Percentiles rank a stretch among this genome's conserved stretches.
phyloP scores from a whole-genome alignment of 331 rosid species.

The Malus hybrid region DNA sequence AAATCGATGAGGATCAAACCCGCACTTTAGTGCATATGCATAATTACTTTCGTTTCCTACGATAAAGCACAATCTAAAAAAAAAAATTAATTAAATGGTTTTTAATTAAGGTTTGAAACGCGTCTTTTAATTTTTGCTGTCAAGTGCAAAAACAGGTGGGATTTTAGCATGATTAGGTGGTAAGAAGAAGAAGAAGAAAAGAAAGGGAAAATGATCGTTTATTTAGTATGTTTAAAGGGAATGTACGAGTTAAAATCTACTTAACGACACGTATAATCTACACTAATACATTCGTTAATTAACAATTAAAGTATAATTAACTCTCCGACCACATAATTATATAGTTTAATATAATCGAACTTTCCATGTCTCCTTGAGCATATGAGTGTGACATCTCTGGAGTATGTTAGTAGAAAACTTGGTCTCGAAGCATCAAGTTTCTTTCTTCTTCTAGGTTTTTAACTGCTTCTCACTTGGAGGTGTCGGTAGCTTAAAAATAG shows the following conservation, averaged over 20 bases:
- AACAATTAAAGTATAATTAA: background rate
- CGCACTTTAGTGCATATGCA: no score
- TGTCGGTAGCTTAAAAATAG: slow-evolving; percentile 29
- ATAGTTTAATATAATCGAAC: background rate
- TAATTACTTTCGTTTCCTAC: no score
- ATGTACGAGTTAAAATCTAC: background rate
- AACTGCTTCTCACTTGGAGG: background rate
- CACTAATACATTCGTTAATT: background rate
- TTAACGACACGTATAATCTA: background rate
- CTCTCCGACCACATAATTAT: background rate
- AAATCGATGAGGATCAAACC: no score
- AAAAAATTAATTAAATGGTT: no score
- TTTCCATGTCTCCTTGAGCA: background rate
- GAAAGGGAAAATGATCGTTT: background rate
- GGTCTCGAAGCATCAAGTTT: background rate
- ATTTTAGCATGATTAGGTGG: background rate
- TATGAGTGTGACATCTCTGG: background rate
- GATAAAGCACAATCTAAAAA: no score
- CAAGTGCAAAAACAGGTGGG: background rate
- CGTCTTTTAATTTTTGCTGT: background rate
- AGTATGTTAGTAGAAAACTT: background rate
- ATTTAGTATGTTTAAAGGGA: background rate
- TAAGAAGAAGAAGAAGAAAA: background rate
- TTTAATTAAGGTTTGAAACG: background rate
- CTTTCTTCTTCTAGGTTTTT: background rate